Conservation (phyloP, 495 filamentous ascomycete species). For the Tuber umbilicatum region DNA sequence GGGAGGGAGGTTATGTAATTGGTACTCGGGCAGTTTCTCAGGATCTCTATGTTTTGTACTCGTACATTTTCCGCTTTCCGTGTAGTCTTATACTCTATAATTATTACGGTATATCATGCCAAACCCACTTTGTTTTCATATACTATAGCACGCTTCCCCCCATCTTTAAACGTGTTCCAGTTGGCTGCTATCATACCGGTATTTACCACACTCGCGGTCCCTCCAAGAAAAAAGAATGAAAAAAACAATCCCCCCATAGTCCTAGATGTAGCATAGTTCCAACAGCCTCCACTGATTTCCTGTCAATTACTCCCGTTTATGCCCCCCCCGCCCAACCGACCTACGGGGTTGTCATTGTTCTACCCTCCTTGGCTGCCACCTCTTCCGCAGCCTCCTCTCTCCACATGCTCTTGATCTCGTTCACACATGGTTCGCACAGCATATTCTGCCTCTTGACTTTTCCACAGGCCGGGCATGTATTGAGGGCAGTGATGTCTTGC, state of each 20-base stretch:
- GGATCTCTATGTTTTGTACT: not conserved
- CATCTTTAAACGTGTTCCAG: not conserved
- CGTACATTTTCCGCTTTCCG: not conserved
- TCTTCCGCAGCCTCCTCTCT: slow-evolving; percentile 18
- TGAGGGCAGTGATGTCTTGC: slow-evolving; percentile 78
- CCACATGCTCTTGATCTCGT: slow-evolving; percentile 52
- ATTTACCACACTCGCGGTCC: not conserved
- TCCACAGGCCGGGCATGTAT: slow-evolving; percentile 82
- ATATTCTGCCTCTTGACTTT: slow-evolving; percentile 78
- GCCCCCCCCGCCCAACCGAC: not conserved
- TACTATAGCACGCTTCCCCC: not conserved
- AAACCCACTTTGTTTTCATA: not conserved
- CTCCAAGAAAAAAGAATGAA: not conserved
- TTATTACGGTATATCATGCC: not conserved
- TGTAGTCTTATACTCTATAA: not conserved
- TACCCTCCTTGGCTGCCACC: not conserved
- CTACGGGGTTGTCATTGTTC: not conserved
- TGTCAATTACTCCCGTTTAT: not conserved
- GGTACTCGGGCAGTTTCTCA: not conserved
- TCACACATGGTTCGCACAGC: slow-evolving; percentile 76
- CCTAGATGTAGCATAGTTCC: not conserved
- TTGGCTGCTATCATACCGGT: not conserved
- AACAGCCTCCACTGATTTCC: not conserved
- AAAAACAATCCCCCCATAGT: too few relatives aligned
- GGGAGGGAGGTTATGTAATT: not conserved